phyloP scores from a whole-genome alignment of 2,329 filamentous ascomycete species.

The Botryotinia calthae region DNA sequence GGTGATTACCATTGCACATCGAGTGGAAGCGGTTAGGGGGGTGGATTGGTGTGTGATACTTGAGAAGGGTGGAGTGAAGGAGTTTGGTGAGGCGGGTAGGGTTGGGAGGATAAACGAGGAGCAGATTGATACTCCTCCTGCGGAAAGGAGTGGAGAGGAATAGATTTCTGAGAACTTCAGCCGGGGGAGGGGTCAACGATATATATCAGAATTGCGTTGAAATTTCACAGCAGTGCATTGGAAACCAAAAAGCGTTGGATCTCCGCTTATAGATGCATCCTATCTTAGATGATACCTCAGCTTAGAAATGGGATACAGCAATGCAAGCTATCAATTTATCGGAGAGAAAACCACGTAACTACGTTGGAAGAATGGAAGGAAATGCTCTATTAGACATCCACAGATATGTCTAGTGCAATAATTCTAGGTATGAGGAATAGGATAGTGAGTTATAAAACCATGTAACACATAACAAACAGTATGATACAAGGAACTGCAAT shows the following conservation, averaged over 20 bases:
- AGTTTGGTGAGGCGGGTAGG: conserved; percentile 26
- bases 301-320: neutral
- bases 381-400: neutral
- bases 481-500: neutral
- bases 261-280: neutral
- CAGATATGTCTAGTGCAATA: neutral
- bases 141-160: neutral
- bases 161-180: neutral
- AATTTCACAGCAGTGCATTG: neutral
- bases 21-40: conserved; percentile 59
- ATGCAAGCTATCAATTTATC: neutral
- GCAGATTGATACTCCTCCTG: neutral
- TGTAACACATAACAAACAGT: neutral
- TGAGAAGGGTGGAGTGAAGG: conserved; percentile 33
- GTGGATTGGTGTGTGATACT: conserved; percentile 47
- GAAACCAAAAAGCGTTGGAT: neutral
- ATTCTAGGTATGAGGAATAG: neutral
- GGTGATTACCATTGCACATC: conserved; percentile 64
- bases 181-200: neutral
- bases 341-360: neutral
- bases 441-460: neutral
- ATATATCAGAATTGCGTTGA: neutral
- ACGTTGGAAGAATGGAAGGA: neutral
- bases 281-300: neutral
- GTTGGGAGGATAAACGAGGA: conserved; percentile 7